Evolutionary conservation across 139 green algal species (phyloP), one percentile per base, ranked within the genome.

Genomic region (Coelastrella sp.): DNA sequence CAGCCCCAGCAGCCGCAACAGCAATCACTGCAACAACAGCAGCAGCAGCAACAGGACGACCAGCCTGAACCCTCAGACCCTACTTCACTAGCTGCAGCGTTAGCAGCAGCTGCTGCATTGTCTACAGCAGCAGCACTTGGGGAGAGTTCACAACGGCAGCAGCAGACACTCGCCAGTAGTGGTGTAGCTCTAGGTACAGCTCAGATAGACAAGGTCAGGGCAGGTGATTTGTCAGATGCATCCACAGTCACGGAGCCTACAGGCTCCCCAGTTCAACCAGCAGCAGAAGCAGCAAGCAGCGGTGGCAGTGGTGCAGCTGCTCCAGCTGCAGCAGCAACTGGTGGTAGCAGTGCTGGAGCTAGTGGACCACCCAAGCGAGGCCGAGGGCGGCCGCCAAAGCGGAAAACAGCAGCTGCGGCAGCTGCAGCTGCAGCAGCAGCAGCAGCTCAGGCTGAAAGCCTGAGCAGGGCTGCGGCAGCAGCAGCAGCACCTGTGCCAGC

Each of bases 1-100:
- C 82, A 87, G 81, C 8, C 14, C 22, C 81, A 87, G 81, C 81
- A 88, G 16, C 82, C 78, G 13, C 82, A 89, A 57, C 57, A 89
- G 19, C 68, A 81, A 10, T 19, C 6, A 60, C 47, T 73, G 84
- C 47, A 89, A 13, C 83, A 22, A 54, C 71, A 83, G 71, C 84
- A 82, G 54, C 68, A 83, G 84, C 73, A n/a, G n/a, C n/a, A n/a
- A n/a, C n/a, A n/a, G n/a, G n/a, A 54, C 10, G 19, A 57, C 32
- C 11, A 32, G 58, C 5, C 14, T 54, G 47, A 17, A 79, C 11
- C 32, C 1, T 5, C 59, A 47, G 13, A 8, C 58, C 14, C 54
- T 87, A 59, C 59, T 59, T 59, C 65, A 89, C n/a, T n/a, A 68
- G 83, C 64, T 56, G 64, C 82, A 64, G 82, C 61, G 71, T 5